Conservation (phyloP, 345 rosid genomes). For the Odontarrhena argentea region DNA sequence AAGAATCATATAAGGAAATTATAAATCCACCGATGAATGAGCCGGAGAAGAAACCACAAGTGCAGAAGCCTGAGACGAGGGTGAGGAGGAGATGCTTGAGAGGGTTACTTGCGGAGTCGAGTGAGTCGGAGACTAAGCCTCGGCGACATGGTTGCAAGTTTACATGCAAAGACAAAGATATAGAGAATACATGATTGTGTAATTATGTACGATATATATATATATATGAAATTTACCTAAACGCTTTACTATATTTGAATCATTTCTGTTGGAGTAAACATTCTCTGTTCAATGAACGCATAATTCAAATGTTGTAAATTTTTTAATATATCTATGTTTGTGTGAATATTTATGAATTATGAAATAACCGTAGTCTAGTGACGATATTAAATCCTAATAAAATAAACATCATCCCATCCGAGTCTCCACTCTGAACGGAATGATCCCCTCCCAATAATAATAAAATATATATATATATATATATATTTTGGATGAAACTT, state of each 20-base stretch:
- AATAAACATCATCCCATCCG: too few relatives aligned
- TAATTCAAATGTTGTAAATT: not conserved
- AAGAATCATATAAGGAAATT: not conserved
- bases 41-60: constrained; percentile 33
- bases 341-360: too few relatives aligned
- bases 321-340: not conserved
- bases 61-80: constrained; percentile 54
- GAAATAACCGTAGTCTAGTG: too few relatives aligned
- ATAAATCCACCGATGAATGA: constrained; percentile 23
- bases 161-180: constrained; percentile 49
- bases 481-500: too few relatives aligned
- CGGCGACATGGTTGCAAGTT: constrained; percentile 74
- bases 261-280: not conserved
- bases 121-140: constrained; percentile 71
- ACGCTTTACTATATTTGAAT: not conserved
- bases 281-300: constrained; percentile 6
- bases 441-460: too few relatives aligned
- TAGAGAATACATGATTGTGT: constrained; percentile 34
- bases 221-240: not conserved
- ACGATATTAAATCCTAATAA: too few relatives aligned
- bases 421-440: too few relatives aligned
- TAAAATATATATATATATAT: too few relatives aligned
- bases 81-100: constrained; percentile 72
- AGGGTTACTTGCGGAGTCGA: constrained; percentile 77
- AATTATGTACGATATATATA: not conserved